These are phyloP conservation scores for Ceratocystis papillata DNA, from an alignment of 2,329 filamentous ascomycete species.

Conservation along the genomic window DNA sequence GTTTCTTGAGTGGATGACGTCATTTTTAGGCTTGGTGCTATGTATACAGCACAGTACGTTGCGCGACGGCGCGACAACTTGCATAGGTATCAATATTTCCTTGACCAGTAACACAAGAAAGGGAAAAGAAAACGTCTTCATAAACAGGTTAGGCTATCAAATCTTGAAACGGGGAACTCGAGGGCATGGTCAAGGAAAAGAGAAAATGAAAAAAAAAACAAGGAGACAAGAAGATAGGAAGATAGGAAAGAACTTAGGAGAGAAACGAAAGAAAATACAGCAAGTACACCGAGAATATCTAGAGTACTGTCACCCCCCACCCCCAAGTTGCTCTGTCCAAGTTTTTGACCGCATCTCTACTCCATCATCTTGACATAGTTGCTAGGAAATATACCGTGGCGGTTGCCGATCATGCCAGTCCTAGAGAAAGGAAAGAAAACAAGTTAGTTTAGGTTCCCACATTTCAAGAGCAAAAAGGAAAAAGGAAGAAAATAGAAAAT, in stretches of 20 bases:
- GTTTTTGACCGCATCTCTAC: conserved; percentile 28
- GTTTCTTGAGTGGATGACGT: no score
- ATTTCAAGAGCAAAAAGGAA: background rate
- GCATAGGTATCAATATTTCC: no score
- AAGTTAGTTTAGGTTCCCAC: conserved; percentile 22
- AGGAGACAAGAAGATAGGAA: background rate
- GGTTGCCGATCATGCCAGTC: conserved; percentile 79
- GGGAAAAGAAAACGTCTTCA: background rate
- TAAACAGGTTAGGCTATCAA: no score
- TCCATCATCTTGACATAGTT: conserved; percentile 60
- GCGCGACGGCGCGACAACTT: no score
- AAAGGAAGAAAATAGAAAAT: background rate
- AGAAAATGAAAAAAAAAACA: conserved; percentile 15
- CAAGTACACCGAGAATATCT: no score
- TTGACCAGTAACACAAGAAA: no score
- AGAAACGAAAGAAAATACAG: background rate
- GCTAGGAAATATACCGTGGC: conserved; percentile 87
- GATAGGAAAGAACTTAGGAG: background rate
- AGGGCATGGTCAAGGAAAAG: conserved; percentile 6
- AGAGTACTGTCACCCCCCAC: no score
- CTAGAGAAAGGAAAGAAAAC: conserved; percentile 32
- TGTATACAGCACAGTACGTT: no score
- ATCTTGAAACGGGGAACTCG: background rate
- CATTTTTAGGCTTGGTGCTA: no score
- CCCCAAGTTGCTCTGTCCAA: background rate